Base-by-base conservation (phyloP, 2,329 filamentous ascomycete species). In the Colletotrichum liaoningense region DNA sequence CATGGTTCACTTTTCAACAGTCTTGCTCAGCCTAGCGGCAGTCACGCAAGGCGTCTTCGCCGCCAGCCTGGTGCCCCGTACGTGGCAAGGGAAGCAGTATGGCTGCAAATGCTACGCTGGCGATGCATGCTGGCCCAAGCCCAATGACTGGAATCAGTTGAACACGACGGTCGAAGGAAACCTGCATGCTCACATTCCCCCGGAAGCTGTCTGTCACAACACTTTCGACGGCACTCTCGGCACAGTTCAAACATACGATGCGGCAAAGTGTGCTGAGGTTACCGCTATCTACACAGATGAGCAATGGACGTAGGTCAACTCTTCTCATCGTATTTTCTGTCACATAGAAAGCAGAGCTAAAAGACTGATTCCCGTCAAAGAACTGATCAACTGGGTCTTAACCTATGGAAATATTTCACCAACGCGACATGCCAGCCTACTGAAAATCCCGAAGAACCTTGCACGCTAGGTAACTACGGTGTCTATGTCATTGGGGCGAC, bases 401-500 rank as follows among this genome's bases (percentile, higher is more conserved):
- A 76, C 9, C 73, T 85, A 35, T 84, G 83, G 83, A 84, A 82
- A 26, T 84, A 83, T 74, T 84, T 82, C 75, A 83, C 83, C 63
- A 84, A 84, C 75, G 80, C 82, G 69, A 84, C 83, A 12, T 84
- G 83, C 73, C 76, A 79, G 4, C 81, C 81, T 2, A 83, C 82
- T 1, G 73, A 73, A 3, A 76, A 81, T 66, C 81, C 80, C 1
- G 67, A 74, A 11, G 76, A 78, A 19, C 75, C 80, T 8, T 86
- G 84, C 70, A 83, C 80, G 0, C 79, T 84, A 1, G 84, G 84
- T 4, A 81, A 82, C 74, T 84, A 84, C 69, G 80, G 80, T 6
- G 77, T 81, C 30, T 83, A 84, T 57, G 75, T 76, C n/a, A 72
- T 80, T 72, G 72, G 75, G 58, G 78, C 75, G 19, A 73, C 72